phyloP scores from a whole-genome alignment of 257 asterid genomes.

The Handroanthus guayacan region DNA sequence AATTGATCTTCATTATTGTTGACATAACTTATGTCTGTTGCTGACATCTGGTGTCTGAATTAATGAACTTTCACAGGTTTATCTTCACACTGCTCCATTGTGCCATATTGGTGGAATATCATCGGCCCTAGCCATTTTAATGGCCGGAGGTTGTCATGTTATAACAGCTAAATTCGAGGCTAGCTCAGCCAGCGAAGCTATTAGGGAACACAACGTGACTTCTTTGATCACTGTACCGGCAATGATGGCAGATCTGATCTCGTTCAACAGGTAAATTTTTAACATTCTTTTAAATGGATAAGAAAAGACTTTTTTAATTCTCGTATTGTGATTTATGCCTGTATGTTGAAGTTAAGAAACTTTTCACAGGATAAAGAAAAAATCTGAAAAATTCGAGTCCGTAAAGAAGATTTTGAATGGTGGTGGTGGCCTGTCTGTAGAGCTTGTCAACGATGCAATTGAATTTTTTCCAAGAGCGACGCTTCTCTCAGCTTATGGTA shows the following conservation, averaged over 20 bases:
- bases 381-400: slow-evolving; percentile 43
- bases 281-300: neutral
- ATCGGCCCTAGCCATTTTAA: slow-evolving; percentile 86
- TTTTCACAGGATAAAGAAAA: slow-evolving; percentile 48
- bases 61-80: slow-evolving; percentile 53
- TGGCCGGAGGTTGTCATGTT: slow-evolving; percentile 88
- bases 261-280: slow-evolving; percentile 51
- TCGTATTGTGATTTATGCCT: neutral
- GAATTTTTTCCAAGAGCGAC: slow-evolving; percentile 72
- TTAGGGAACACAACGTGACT: slow-evolving; percentile 65
- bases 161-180: slow-evolving; percentile 80
- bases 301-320: neutral
- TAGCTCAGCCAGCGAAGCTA: slow-evolving; percentile 60
- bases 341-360: neutral
- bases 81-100: slow-evolving; percentile 83
- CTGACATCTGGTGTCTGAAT: neutral
- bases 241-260: slow-evolving; percentile 87
- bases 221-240: slow-evolving; percentile 88
- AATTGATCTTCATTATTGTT: neutral
- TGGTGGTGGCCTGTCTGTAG: slow-evolving; percentile 76
- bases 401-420: slow-evolving; percentile 84
- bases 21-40: neutral
- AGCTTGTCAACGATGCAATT: slow-evolving; percentile 51
- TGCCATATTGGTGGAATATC: slow-evolving; percentile 98
- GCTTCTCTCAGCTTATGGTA: slow-evolving; percentile 86